Evolutionary conservation across 768 basidiomycete genomes (phyloP).

Genomic region (Rhizopogon vulgaris): DNA sequence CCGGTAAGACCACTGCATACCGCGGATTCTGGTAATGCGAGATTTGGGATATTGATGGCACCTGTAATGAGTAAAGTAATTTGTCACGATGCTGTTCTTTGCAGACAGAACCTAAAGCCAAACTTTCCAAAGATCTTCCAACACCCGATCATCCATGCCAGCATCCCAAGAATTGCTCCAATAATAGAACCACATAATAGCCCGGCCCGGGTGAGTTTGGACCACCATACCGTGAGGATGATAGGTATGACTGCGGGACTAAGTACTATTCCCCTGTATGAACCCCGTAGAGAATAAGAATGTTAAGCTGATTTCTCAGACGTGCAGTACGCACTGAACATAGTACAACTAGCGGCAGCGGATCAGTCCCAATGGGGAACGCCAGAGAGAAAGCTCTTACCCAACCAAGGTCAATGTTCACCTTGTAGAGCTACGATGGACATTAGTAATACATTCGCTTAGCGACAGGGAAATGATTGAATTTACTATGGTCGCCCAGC

Average conservation of each 20-base stretch:
- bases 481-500: conserved; percentile 29
- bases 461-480: neutral
- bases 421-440: conserved; percentile 21
- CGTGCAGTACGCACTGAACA: conserved; percentile 21
- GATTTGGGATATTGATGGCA: conserved; percentile 26
- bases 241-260: conserved; percentile 32
- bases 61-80: conserved; percentile 9
- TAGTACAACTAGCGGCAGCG: conserved; percentile 22
- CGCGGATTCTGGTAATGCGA: conserved; percentile 29
- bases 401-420: conserved; percentile 30
- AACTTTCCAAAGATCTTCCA: conserved; percentile 28
- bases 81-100: neutral
- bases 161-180: conserved; percentile 27
- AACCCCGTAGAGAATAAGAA: neutral
- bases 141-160: conserved; percentile 34
- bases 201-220: conserved; percentile 24
- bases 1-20: conserved; percentile 29
- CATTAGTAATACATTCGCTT: neutral
- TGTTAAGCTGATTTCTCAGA: neutral
- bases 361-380: neutral
- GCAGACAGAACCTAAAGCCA: neutral
- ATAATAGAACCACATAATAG: conserved; percentile 27
- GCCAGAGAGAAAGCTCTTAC: conserved; percentile 7
- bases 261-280: conserved; percentile 26
- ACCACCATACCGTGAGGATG: conserved; percentile 31